Percentiles rank a stretch among this genome's conserved stretches.
Evolutionary conservation across 2,329 filamentous ascomycete species (phyloP).

Genomic region (Aspergillus awamori): DNA sequence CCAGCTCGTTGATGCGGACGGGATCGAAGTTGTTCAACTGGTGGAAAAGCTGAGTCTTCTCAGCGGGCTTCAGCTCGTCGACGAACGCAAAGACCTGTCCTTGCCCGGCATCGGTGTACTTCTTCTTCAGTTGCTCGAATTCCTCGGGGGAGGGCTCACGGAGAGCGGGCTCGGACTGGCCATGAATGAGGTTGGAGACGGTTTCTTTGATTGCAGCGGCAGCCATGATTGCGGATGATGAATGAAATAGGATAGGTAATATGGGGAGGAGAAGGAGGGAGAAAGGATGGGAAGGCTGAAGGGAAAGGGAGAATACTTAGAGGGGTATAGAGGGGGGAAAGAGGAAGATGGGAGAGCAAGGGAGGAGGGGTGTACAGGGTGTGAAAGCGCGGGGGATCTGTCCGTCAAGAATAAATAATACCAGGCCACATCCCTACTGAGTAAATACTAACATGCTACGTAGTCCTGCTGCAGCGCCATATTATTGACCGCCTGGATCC

Average conservation of each 20-base stretch:
- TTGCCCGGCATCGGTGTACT: slow-evolving; percentile 74
- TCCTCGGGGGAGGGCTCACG: slow-evolving; percentile 64
- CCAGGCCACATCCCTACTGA: background rate
- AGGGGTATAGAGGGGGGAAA: slow-evolving; percentile 5
- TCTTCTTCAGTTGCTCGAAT: slow-evolving; percentile 67
- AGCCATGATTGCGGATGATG: slow-evolving; percentile 35
- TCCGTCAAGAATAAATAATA: slow-evolving; percentile 6
- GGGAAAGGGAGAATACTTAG: background rate
- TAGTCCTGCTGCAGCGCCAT: background rate
- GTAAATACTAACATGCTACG: background rate
- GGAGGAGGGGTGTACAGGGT: slow-evolving; percentile 18
- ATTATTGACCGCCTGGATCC: slow-evolving; percentile 18
- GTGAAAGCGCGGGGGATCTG: slow-evolving; percentile 23
- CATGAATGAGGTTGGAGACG: slow-evolving; percentile 52
- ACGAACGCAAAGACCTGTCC: slow-evolving; percentile 86
- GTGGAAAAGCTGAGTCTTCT: slow-evolving; percentile 77
- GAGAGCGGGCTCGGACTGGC: slow-evolving; percentile 40
- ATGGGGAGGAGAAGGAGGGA: background rate
- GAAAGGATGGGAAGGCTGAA: background rate
- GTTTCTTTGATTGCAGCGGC: slow-evolving; percentile 45
- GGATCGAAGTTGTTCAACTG: slow-evolving; percentile 85
- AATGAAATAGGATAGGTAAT: background rate
- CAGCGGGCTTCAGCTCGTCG: slow-evolving; percentile 71
- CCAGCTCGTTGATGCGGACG: slow-evolving; percentile 82
- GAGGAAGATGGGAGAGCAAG: slow-evolving; percentile 3